Evolutionary conservation across 2,329 filamentous ascomycete genomes (phyloP).

Genomic region (Colletotrichum echinochloae): DNA sequence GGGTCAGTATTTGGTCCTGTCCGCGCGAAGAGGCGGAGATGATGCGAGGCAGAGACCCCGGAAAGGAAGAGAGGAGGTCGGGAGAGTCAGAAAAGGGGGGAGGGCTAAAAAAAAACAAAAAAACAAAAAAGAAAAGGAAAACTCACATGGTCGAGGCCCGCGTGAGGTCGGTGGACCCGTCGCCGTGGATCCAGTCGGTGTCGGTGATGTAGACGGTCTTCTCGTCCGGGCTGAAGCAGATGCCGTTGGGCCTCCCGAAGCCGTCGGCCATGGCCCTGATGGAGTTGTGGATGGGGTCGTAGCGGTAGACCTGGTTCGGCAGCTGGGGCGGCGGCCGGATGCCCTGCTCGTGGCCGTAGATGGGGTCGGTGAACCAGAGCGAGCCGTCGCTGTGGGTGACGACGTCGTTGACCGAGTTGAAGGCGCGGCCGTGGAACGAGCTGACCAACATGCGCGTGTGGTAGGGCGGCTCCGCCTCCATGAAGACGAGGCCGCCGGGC

Average conservation of each 20-base stretch:
- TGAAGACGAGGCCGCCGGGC: slow-evolving; percentile 49
- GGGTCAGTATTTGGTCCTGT: not conserved
- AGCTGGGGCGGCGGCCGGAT: slow-evolving; percentile 58
- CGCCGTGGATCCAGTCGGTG: slow-evolving; percentile 50
- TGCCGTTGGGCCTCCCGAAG: slow-evolving; percentile 60
- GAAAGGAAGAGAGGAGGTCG: too few species aligned
- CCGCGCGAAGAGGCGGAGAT: not conserved
- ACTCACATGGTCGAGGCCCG: slow-evolving; percentile 37
- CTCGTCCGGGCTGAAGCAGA: slow-evolving; percentile 59
- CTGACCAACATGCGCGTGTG: slow-evolving; percentile 48
- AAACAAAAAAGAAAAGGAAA: too few species aligned
- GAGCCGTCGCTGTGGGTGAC: slow-evolving; percentile 56
- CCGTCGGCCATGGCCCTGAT: slow-evolving; percentile 60
- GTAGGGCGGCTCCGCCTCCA: slow-evolving; percentile 49
- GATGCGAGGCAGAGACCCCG: not conserved
- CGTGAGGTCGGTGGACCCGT: slow-evolving; percentile 46
- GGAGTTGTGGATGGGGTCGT: slow-evolving; percentile 53
- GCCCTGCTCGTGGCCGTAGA: slow-evolving; percentile 61
- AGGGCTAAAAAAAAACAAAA: too few species aligned
- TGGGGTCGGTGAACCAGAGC: slow-evolving; percentile 64
- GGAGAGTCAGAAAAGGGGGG: not conserved
- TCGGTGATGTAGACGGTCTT: slow-evolving; percentile 60
- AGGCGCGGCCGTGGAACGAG: slow-evolving; percentile 54
- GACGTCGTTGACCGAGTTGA: slow-evolving; percentile 64
- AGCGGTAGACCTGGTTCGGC: slow-evolving; percentile 62